These are phyloP conservation scores for Colletotrichum orchidophilum DNA, from an alignment of 2,329 filamentous ascomycete genomes.

Conservation along the genomic window DNA sequence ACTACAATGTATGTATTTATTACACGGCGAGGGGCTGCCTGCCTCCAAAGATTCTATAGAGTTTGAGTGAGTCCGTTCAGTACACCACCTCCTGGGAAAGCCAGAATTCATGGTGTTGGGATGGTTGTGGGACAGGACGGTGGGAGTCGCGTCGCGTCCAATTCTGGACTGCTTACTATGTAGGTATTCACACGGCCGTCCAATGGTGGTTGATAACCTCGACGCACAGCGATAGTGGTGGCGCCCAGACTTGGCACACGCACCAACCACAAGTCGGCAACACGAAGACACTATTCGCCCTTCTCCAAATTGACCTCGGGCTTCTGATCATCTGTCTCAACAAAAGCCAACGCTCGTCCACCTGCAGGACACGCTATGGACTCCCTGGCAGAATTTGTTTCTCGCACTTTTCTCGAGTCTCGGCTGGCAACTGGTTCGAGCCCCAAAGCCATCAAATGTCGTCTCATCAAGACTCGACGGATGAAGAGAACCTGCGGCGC, in stretches of 20 bases:
- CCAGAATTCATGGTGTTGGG: conserved; percentile 4
- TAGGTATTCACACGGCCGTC: background rate
- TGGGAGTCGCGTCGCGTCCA: background rate
- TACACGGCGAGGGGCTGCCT: background rate
- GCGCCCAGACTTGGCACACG: background rate
- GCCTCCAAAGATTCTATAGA: conserved; percentile 5
- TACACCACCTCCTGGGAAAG: background rate
- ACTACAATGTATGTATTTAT: too few relatives aligned
- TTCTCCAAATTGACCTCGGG: background rate
- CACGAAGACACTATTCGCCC: background rate
- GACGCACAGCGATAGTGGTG: background rate
- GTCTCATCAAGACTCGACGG: background rate
- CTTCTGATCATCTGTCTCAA: background rate
- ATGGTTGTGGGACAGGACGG: background rate
- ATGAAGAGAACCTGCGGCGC: background rate
- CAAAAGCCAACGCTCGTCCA: background rate
- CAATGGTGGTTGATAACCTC: background rate
- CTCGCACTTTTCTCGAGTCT: background rate
- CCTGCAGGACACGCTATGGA: background rate
- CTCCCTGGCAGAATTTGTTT: background rate
- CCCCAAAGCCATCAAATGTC: background rate
- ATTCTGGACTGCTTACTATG: background rate
- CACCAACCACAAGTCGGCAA: background rate
- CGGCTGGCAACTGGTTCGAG: background rate
- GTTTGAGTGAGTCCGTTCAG: background rate